A percentile compares a stretch with the other conserved stretches of the same genome.
Evolutionary conservation across 2,329 filamentous ascomycete species (phyloP).

Genomic region (Paecilomyces variotii): DNA sequence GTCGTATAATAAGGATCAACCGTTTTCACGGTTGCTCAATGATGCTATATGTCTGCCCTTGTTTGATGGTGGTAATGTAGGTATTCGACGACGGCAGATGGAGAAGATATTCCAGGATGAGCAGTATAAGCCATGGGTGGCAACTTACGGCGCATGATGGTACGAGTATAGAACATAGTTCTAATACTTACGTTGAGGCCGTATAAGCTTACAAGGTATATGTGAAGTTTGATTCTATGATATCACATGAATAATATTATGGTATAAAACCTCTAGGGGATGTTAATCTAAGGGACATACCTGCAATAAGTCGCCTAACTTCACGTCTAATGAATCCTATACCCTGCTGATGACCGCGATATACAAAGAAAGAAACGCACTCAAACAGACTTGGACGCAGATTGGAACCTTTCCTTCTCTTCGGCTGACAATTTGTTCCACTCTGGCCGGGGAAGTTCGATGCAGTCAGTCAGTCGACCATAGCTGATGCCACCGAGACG

Average conservation of each 20-base stretch:
- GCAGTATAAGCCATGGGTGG: conserved; percentile 41
- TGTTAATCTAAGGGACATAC: neutral
- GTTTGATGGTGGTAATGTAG: conserved; percentile 50
- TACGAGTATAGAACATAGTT: too few relatives aligned
- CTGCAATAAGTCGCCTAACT: neutral
- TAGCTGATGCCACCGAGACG: conserved; percentile 78
- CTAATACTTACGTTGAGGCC: too few relatives aligned
- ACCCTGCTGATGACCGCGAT: neutral
- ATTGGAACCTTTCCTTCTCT: neutral
- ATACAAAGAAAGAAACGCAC: neutral
- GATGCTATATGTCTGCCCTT: conserved; percentile 41
- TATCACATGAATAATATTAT: neutral
- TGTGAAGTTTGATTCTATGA: too few relatives aligned
- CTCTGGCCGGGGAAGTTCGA: conserved; percentile 56
- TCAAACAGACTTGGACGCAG: neutral
- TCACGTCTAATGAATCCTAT: neutral
- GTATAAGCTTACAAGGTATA: too few relatives aligned
- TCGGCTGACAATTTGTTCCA: neutral
- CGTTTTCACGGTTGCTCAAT: conserved; percentile 39
- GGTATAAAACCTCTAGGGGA: neutral
- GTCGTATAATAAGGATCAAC: conserved; percentile 35
- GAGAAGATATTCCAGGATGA: conserved; percentile 38
- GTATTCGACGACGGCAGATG: conserved; percentile 43
- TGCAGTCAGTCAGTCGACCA: conserved; percentile 53
- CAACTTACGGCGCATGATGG: neutral